Base-by-base conservation (phyloP, 768 basidiomycete species). In the Xerocomellus chrysenteron region DNA sequence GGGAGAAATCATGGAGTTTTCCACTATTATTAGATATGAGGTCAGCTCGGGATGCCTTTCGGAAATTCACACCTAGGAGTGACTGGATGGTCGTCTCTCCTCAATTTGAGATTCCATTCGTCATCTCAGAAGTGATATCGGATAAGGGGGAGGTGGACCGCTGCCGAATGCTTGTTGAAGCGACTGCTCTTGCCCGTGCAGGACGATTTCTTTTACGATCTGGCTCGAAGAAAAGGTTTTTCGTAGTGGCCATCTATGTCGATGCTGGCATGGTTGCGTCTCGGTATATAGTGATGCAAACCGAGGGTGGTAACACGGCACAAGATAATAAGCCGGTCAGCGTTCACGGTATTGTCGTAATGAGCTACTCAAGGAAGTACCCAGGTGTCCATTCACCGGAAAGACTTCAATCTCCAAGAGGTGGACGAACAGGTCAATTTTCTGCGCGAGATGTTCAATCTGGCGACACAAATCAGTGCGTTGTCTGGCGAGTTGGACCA, bases 161-260 rank as follows among this genome's bases (percentile, higher is more conserved):
- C 9, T 41, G 1, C 10, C 41, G 55, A 2, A 65, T 65, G 63
- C 60, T 65, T 11, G 5, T 65, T 17, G n/a, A 65, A 21, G 60
- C 55, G 2, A 62, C 43, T 2, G 28, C 52, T 2, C 16, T 52
- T 14, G 60, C 51, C 2, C 47, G 55, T 1, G 13, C 42, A 0
- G 55, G 57, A 6, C 21, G 50, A 8, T 39, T 11, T 13, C 44
- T 62, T 3, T 7, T 56, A 11, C 4, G 33, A 33, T 4, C 28
- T 1, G 6, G 6, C 11, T 35, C 50, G 9, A 41, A 26, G 21
- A 19, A 9, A 6, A n/a, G 9, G 0, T 59, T 62, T 47, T 65
- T 65, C 13, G 40, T 65, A 1, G 54, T 65, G 17, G 60, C 52
- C 10, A 36, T 65, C 13, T 59, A 59, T 45, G 12, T 65, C 1